Conservation (phyloP, 228 moss, liverwort and hornwort genomes). For the Sphagnum fallax region DNA sequence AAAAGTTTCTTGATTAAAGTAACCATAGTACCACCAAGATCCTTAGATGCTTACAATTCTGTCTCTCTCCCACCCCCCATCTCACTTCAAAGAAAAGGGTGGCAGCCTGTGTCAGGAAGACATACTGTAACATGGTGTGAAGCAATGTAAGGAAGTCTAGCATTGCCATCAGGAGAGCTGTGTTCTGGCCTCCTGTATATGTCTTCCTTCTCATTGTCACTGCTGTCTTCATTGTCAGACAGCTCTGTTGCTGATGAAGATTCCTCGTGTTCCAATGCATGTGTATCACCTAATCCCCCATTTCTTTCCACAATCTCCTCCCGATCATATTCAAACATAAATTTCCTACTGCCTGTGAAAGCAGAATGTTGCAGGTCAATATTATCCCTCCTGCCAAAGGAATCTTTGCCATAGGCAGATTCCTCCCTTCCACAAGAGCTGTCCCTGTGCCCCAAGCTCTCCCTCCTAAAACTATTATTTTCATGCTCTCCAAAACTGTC, state of each 20-base stretch:
- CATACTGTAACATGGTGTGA: slow-evolving; percentile 10
- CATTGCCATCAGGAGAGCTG: slow-evolving; percentile 27
- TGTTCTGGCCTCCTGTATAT: slow-evolving; percentile 44
- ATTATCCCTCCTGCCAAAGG: slow-evolving; percentile 37
- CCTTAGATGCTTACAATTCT: no score
- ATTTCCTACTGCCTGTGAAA: slow-evolving; percentile 9
- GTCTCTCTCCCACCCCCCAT: no score
- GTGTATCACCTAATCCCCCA: slow-evolving; percentile 17
- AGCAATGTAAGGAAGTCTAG: slow-evolving; percentile 30
- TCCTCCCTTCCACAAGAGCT: slow-evolving; percentile 38
- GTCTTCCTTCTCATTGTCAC: slow-evolving; percentile 35
- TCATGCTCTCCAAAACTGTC: slow-evolving; percentile 44
- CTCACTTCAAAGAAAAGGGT: no score
- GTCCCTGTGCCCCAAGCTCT: slow-evolving; percentile 6
- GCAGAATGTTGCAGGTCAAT: slow-evolving; percentile 30
- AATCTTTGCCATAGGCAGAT: slow-evolving; percentile 44
- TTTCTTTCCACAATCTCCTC: slow-evolving; percentile 17
- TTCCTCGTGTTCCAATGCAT: slow-evolving; percentile 19
- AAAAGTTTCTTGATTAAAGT: no score
- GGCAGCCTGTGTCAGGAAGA: no score
- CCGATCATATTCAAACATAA: slow-evolving; percentile 16
- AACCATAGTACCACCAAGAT: no score
- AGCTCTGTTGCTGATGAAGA: slow-evolving; percentile 65
- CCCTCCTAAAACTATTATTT: slow-evolving; percentile 15
- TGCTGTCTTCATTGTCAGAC: slow-evolving; percentile 58